Base-by-base conservation (phyloP, 768 basidiomycete species). In the Filobasidium floriforme region DNA sequence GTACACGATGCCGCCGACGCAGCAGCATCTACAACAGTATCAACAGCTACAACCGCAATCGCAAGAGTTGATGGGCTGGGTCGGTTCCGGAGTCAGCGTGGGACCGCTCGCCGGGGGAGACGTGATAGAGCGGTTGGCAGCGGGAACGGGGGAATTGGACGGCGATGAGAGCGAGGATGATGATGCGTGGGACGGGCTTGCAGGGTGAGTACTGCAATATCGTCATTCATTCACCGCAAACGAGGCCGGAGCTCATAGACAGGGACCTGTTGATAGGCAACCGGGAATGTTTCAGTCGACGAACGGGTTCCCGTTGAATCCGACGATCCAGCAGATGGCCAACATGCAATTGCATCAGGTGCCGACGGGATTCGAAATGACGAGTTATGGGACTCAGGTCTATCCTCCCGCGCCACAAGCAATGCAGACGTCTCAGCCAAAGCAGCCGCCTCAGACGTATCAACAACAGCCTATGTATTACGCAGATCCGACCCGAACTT, bases 121-220 rank as follows among this genome's bases (percentile, higher is more conserved):
- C 46, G 46, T 49, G 22, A 49, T 49, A 15, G 46, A 49, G 46
- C 15, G 12, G 22, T 22, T 57, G 26, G 54, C 22, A 57, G 54
- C 54, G 26, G 29, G 12, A 24, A 57, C 54, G 19, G 54, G 29
- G 61, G 54, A 74, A 66, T n/a, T 76, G 69, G 29, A 77, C 59
- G 62, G 71, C 72, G 24, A 79, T 54, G 32, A 79, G 69, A 46
- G 76, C 70, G 24, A 76, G 61, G 41, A 75, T 66, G n/a, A 77
- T 51, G 63, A 75, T 72, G 22, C 37, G 49, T 59, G 59, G 64
- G 54, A 43, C 26, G 43, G 54, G 40, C 26, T 60, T 1, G 18
- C 41, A 6, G 19, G 44, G 64, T 59, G 32, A 49, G 64, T 24
- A n/a, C 19, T 26, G 18, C 7, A 22, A 6, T 57, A 3, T 9